Conservation (phyloP, 2,329 filamentous ascomycete species). For the Alternaria triticina region DNA sequence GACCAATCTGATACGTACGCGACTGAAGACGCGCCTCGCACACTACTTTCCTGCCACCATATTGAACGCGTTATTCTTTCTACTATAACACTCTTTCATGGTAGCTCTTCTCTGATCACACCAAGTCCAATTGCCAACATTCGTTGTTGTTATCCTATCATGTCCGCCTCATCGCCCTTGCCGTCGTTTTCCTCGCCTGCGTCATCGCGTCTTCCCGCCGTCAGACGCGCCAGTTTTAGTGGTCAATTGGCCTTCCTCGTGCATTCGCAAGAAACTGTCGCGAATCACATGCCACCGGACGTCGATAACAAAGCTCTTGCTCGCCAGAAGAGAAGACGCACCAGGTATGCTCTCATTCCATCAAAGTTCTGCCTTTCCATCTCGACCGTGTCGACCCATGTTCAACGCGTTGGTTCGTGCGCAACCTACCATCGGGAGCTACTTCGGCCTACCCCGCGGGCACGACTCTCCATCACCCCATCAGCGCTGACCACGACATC, state of each 20-base stretch:
- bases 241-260: slow-evolving; percentile 63
- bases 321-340: slow-evolving; percentile 67
- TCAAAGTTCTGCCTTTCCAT: slow-evolving; percentile 16
- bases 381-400: slow-evolving; percentile 25
- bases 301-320: slow-evolving; percentile 66
- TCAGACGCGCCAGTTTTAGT: slow-evolving; percentile 35
- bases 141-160: slow-evolving; percentile 10
- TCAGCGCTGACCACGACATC: slow-evolving; percentile 34
- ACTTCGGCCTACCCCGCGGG: slow-evolving; percentile 27
- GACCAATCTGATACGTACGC: slow-evolving; percentile 19
- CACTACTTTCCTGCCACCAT: slow-evolving; percentile 36
- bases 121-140: not conserved
- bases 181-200: slow-evolving; percentile 35
- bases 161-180: slow-evolving; percentile 33
- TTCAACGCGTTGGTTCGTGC: slow-evolving; percentile 42
- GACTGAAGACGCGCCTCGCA: slow-evolving; percentile 20
- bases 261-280: slow-evolving; percentile 63
- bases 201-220: slow-evolving; percentile 24
- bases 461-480: slow-evolving; percentile 30
- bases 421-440: slow-evolving; percentile 21
- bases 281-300: slow-evolving; percentile 62
- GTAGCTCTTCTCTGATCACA: slow-evolving; percentile 9
- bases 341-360: slow-evolving; percentile 57
- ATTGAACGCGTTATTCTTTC: slow-evolving; percentile 22
- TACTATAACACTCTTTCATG: slow-evolving; percentile 16